Conservation (phyloP, 2,329 filamentous ascomycete genomes). For the Claviceps sp. region DNA sequence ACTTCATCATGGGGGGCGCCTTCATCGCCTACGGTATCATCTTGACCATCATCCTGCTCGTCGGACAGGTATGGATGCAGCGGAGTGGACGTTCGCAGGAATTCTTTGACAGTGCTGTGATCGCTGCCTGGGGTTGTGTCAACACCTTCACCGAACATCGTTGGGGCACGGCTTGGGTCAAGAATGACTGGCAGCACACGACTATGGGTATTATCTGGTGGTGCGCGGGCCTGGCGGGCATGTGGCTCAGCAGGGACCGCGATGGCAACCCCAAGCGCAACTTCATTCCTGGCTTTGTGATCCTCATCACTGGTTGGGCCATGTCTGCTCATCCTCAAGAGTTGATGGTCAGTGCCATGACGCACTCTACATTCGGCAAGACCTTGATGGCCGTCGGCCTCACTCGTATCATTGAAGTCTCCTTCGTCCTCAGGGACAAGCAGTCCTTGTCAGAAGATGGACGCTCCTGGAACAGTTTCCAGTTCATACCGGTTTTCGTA, state of each 20-base stretch:
- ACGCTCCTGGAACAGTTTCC: constrained; percentile 50
- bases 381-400: constrained; percentile 84
- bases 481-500: constrained; percentile 41
- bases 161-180: constrained; percentile 81
- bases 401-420: constrained; percentile 78
- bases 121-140: constrained; percentile 89
- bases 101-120: constrained; percentile 87
- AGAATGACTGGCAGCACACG: constrained; percentile 93
- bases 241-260: constrained; percentile 80
- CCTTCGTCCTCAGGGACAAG: constrained; percentile 70
- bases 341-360: constrained; percentile 70
- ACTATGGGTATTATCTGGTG: constrained; percentile 99
- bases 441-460: constrained; percentile 52
- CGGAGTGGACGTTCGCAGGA: constrained; percentile 80
- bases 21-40: constrained; percentile 91
- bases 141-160: constrained; percentile 97
- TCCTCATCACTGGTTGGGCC: constrained; percentile 84
- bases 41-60: constrained; percentile 71
- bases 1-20: constrained; percentile 97
- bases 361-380: constrained; percentile 84
- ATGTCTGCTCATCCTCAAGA: constrained; percentile 89
- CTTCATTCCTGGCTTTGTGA: constrained; percentile 81
- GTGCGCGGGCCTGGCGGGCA: constrained; percentile 77
- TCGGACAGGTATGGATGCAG: constrained; percentile 77
- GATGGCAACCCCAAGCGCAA: constrained; percentile 83